Percentiles rank a stretch among this genome's conserved stretches.
Conservation (phyloP, 1,284 basidiomycete species). For the Anthracocystis walkeri region DNA sequence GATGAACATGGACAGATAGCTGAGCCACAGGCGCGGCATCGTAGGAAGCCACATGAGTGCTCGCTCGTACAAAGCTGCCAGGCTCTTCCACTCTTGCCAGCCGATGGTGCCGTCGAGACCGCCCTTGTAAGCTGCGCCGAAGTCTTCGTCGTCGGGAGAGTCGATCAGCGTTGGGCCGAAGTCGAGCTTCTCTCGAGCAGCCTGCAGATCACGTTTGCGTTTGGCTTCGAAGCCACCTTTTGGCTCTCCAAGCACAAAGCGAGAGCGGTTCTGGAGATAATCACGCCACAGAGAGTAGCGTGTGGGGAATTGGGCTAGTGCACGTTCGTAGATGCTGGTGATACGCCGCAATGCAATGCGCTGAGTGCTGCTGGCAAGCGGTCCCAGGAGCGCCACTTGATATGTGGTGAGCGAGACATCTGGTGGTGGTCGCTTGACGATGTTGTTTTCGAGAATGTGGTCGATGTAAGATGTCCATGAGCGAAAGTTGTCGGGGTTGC, state of each 20-base stretch:
- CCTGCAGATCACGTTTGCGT: slow-evolving; percentile 69
- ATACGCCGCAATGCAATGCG: slow-evolving; percentile 83
- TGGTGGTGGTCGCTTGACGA: slow-evolving; percentile 70
- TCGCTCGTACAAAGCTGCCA: slow-evolving; percentile 89
- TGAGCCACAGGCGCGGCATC: slow-evolving; percentile 93
- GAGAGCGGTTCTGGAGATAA: slow-evolving; percentile 85
- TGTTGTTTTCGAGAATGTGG: slow-evolving; percentile 78
- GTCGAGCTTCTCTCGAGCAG: slow-evolving; percentile 75
- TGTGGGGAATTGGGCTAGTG: slow-evolving; percentile 85
- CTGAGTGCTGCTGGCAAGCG: slow-evolving; percentile 78
- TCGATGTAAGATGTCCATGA: slow-evolving; percentile 91
- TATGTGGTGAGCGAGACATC: slow-evolving; percentile 69
- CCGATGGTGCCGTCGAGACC: slow-evolving; percentile 88
- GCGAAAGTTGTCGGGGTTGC: slow-evolving; percentile 89
- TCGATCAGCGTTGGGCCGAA: slow-evolving; percentile 65
- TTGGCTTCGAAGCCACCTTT: slow-evolving; percentile 70
- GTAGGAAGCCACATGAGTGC: slow-evolving; percentile 92
- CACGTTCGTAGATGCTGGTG: slow-evolving; percentile 91
- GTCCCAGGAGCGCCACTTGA: slow-evolving; percentile 71
- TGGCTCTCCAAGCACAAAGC: slow-evolving; percentile 83
- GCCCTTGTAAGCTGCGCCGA: slow-evolving; percentile 79
- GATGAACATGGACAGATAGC: slow-evolving; percentile 89
- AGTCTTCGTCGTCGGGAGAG: slow-evolving; percentile 75
- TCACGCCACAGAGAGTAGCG: slow-evolving; percentile 96
- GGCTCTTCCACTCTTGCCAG: slow-evolving; percentile 91